Evolutionary conservation across 257 asterid genomes (phyloP).

Genomic region (Osmanthus fragrans): DNA sequence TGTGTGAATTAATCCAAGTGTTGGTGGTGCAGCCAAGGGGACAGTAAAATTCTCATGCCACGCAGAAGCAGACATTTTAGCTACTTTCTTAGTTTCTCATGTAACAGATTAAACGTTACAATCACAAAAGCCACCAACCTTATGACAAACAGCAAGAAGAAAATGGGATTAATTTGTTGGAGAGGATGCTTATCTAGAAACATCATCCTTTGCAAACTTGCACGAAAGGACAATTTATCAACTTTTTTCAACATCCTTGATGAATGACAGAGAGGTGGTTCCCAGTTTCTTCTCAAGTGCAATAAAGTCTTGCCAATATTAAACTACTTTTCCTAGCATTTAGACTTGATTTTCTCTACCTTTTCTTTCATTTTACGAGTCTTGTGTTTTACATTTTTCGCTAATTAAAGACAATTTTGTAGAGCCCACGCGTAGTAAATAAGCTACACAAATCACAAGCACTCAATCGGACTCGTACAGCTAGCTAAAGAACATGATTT

Average conservation of each 20-base stretch:
- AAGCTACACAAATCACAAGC: too few relatives aligned
- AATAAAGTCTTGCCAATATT: background rate
- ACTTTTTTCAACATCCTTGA: background rate
- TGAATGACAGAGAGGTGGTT: background rate
- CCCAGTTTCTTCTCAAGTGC: background rate
- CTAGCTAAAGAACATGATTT: too few relatives aligned
- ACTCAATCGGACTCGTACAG: too few relatives aligned
- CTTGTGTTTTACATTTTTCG: background rate
- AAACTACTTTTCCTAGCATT: background rate
- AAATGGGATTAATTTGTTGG: too few relatives aligned
- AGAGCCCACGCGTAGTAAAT: too few relatives aligned
- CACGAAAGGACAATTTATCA: too few relatives aligned
- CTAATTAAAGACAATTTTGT: background rate
- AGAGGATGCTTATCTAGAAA: too few relatives aligned
- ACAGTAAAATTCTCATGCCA: too few relatives aligned
- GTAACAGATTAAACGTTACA: background rate
- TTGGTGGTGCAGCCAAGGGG: too few relatives aligned
- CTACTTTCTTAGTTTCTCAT: background rate
- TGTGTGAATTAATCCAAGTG: too few relatives aligned
- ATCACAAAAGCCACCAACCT: background rate
- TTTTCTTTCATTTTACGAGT: background rate
- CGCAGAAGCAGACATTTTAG: too few relatives aligned
- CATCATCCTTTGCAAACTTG: too few relatives aligned
- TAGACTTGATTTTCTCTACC: background rate
- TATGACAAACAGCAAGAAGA: background rate